Evolutionary conservation across 495 filamentous ascomycete species (phyloP), one percentile per base, ranked within the genome.

Genomic region (Astrothelium subdiscretum): DNA sequence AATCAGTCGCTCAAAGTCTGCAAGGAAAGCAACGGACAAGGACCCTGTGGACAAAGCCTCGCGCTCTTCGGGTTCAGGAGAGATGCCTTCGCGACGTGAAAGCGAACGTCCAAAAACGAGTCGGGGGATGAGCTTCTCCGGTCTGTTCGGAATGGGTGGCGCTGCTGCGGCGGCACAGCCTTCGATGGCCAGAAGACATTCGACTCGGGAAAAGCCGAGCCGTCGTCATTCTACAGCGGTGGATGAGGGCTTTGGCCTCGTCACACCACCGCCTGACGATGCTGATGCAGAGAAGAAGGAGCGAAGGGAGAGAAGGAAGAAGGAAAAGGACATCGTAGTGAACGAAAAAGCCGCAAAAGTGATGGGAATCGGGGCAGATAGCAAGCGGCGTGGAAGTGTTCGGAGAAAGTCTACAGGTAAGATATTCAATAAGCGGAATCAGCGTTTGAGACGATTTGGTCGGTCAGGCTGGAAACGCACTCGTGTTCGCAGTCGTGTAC

Each of bases 311-410:
- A 54, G 48, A 24, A 54, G 48, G 24, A 54, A 54, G 48, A 54
- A 54, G 48, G 48, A 54, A 29, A 63, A 71, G 44, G 68, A 73
- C 51, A 71, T 68, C 11, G 78, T 78, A 32, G 69, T 81, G 42
- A 68, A 76, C 31, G 76, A 76, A 35, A 87, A 86, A 71, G 83
- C 81, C 51, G 82, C 83, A 12, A 81, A 80, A 70, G 62, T 85
- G 57, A 83, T 86, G 81, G 84, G 83, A 32, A 73, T 79, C 22
- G 70, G 70, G 35, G 64, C 63, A 10, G 62, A 65, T 26, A 62
- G 63, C 12, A 67, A 29, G 48, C 12, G 48, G 22, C 48, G 48
- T 1, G 48, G 48, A 6, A 54, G 48, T 54, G 48, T 54, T 20
- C 26, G 48, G 24, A 3, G 66, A 42, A 69, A 67, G 60, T 69